Base-by-base conservation (phyloP, 352 stramenopile species). In the Phytophthora syringae region DNA sequence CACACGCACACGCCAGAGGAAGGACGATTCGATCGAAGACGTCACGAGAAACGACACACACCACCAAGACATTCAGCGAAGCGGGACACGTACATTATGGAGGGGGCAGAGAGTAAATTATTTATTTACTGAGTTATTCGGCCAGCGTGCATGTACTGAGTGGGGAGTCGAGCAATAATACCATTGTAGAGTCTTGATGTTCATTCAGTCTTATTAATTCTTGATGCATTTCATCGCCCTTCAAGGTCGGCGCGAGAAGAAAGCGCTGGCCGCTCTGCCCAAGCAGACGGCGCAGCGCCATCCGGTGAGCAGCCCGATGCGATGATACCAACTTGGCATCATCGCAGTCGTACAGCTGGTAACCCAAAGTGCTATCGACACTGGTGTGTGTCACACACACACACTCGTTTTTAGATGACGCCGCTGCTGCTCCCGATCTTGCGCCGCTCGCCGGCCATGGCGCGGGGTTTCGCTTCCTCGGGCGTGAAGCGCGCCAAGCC, bases 401-500 rank as follows among this genome's bases (percentile, higher is more conserved):
- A n/a, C n/a, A n/a, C n/a, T n/a, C n/a, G n/a, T n/a, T n/a, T n/a
- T n/a, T n/a, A 59, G 22, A 40, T n/a, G 10, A 49, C 42, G 15
- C 15, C 27, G 34, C 16, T 49, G 43, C 40, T 7, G 56, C 27
- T 55, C 16, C 27, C 43, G 34, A 60, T 57, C 39, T 47, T 68
- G 55, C 56, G 43, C 44, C 39, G 20, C 39, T 37, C 34, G 22
- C 24, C 62, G 3, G 52, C 43, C 27, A 20, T 52, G 22, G 50
- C 55, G 37, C 82, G 79, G 11, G 43, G 67, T 22, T 85, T 84
- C 45, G 64, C 75, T 30, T 74, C 79, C 24, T 77, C 82, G 15
- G 55, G 67, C 10, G 58, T 74, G 39, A 84, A 83, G 60, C 83
- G 83, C 13, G 72, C 84, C 15, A 86, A 87, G 30, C 62, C 82